These are phyloP conservation scores for Monosporozyma siamensis DNA, from an alignment of 805 yeast genomes.

Conservation along the genomic window DNA sequence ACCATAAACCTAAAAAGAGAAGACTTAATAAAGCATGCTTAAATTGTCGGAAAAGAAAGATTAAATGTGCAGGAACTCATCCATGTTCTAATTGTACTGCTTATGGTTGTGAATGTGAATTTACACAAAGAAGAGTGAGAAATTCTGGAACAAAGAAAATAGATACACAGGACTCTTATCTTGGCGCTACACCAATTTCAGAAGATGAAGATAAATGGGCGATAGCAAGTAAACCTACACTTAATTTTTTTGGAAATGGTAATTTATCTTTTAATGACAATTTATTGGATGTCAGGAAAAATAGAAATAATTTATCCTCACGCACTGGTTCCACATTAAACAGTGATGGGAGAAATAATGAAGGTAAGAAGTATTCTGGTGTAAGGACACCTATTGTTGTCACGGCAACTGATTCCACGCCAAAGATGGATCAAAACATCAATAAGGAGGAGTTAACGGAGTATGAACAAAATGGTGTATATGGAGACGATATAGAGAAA, in stretches of 20 bases:
- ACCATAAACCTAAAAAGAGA: slow-evolving; percentile 5
- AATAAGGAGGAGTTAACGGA: too few species aligned
- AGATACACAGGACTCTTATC: background rate
- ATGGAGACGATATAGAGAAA: slow-evolving; percentile 15
- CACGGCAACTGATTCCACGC: background rate
- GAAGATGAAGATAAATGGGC: background rate
- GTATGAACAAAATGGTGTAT: slow-evolving; percentile 5
- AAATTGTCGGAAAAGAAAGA: slow-evolving; percentile 27
- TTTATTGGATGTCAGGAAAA: background rate
- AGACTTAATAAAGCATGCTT: slow-evolving; percentile 18
- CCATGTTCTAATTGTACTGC: slow-evolving; percentile 27
- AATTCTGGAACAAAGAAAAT: background rate
- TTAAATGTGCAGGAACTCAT: slow-evolving; percentile 26
- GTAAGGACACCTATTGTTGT: background rate
- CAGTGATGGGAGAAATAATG: background rate
- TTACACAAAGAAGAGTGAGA: slow-evolving; percentile 4
- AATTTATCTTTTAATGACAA: background rate
- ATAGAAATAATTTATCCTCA: background rate
- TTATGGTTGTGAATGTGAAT: slow-evolving; percentile 22
- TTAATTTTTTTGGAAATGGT: background rate
- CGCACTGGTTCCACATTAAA: too few species aligned
- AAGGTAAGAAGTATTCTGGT: background rate
- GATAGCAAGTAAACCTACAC: background rate
- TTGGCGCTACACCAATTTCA: background rate
- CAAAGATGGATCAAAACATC: too few species aligned